Evolutionary conservation across 2,329 filamentous ascomycete species (phyloP).

Genomic region (Amauroascus niger): DNA sequence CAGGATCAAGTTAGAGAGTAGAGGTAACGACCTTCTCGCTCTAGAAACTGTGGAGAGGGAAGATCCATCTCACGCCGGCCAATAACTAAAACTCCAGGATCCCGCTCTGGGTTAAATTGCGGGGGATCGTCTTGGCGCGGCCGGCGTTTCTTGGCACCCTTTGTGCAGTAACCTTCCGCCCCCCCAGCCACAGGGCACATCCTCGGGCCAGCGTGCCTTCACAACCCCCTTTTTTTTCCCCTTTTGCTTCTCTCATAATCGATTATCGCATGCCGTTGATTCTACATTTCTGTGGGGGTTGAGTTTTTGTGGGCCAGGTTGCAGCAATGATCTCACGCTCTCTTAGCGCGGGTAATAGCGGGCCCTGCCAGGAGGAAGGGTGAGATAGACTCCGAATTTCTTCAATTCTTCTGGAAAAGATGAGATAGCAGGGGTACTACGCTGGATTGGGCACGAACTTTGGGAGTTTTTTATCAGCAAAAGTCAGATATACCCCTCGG

Average conservation of each 20-base stretch:
- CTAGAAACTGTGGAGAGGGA: background rate
- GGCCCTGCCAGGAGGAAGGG: background rate
- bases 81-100: background rate
- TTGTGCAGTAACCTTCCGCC: background rate
- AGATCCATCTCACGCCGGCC: background rate
- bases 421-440: background rate
- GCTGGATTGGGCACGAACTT: background rate
- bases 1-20: background rate
- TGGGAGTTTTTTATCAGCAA: background rate
- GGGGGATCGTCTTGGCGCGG: constrained; percentile 5
- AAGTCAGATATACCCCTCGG: background rate
- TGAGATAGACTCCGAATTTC: background rate
- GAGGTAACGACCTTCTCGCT: background rate
- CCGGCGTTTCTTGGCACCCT: background rate
- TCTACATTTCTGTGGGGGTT: background rate
- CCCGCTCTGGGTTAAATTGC: background rate
- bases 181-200: background rate
- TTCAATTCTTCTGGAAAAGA: constrained; percentile 5
- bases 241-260: too few relatives aligned
- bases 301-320: background rate
- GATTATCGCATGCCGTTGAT: background rate
- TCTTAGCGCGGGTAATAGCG: background rate
- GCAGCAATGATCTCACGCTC: background rate
- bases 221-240: too few relatives aligned
- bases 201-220: background rate